These are phyloP conservation scores for Phytopythium aichiense DNA, from an alignment of 352 stramenopile species.

Conservation along the genomic window DNA sequence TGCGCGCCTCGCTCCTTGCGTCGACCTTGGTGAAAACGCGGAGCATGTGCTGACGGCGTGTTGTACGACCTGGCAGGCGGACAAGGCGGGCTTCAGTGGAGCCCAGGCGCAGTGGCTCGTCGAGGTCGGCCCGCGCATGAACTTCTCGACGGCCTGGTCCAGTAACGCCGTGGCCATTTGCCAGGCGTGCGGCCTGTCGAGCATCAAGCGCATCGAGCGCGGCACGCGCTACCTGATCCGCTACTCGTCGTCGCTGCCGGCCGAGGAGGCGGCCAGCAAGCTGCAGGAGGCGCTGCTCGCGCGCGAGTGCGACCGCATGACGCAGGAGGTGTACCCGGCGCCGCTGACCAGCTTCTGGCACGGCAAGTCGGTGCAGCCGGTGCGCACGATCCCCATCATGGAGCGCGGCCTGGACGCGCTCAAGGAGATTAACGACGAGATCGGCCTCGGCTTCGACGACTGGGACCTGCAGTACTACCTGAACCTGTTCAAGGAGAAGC, in stretches of 20 bases:
- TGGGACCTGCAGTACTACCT: constrained; percentile 99
- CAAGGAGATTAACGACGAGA: constrained; percentile 93
- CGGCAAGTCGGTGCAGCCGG: constrained; percentile 70
- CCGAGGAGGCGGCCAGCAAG: constrained; percentile 29
- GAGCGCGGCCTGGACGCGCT: constrained; percentile 91
- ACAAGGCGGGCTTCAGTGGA: constrained; percentile 8
- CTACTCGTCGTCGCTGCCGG: constrained; percentile 34
- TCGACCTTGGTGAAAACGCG: too few species aligned
- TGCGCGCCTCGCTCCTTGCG: too few species aligned
- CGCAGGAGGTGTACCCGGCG: constrained; percentile 93
- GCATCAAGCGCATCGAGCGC: constrained; percentile 93
- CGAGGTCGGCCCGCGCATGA: constrained; percentile 98
- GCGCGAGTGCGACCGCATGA: constrained; percentile 95
- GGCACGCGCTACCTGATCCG: constrained; percentile 90
- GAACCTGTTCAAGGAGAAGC: constrained; percentile 95
- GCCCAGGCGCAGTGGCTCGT: constrained; percentile 65
- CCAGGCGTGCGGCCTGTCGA: constrained; percentile 87
- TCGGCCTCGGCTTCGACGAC: constrained; percentile 98
- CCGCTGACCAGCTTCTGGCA: constrained; percentile 92
- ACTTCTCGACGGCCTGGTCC: constrained; percentile 98
- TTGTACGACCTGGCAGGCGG: neutral
- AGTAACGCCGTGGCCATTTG: constrained; percentile 98
- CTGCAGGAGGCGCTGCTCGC: constrained; percentile 62
- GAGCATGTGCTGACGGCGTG: neutral
- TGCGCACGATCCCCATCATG: constrained; percentile 94